These are phyloP conservation scores for Diddensiella transvaalensis DNA, from an alignment of 805 yeast species.

Conservation along the genomic window DNA sequence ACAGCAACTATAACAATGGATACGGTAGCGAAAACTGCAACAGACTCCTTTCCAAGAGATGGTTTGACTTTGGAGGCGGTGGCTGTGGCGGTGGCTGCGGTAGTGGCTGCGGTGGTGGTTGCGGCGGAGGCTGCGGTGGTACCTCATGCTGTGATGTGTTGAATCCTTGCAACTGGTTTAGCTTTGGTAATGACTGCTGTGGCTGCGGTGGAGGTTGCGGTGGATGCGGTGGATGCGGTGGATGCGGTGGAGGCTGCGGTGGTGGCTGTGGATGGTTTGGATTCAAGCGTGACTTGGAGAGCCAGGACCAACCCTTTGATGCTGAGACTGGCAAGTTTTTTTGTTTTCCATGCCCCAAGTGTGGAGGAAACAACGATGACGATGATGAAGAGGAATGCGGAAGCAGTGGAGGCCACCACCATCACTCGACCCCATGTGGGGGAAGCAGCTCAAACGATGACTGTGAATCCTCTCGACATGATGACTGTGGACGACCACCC, in stretches of 20 bases:
- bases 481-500: background rate
- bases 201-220: constrained; percentile 2
- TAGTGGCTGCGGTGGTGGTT: too few species aligned
- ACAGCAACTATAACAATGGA: background rate
- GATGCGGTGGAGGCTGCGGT: constrained; percentile 1
- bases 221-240: background rate
- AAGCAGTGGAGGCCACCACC: background rate
- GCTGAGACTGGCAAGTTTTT: constrained; percentile 3
- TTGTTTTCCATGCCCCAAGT: background rate
- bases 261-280: constrained; percentile 2
- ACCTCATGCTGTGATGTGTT: too few species aligned
- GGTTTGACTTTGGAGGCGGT: background rate
- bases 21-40: background rate
- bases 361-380: constrained; percentile 6
- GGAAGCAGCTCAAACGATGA: constrained; percentile 3
- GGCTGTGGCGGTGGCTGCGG: constrained; percentile 6
- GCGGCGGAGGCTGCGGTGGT: too few species aligned
- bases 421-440: constrained; percentile 10
- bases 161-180: too few species aligned
- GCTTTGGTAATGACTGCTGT: background rate
- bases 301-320: constrained; percentile 1
- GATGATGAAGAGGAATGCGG: constrained; percentile 11
- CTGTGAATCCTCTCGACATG: too few species aligned
- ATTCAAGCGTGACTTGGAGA: constrained; percentile 2
- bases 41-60: background rate